phyloP scores from a whole-genome alignment of 202 grass and related monocot species.

The Digitaria exilis region DNA sequence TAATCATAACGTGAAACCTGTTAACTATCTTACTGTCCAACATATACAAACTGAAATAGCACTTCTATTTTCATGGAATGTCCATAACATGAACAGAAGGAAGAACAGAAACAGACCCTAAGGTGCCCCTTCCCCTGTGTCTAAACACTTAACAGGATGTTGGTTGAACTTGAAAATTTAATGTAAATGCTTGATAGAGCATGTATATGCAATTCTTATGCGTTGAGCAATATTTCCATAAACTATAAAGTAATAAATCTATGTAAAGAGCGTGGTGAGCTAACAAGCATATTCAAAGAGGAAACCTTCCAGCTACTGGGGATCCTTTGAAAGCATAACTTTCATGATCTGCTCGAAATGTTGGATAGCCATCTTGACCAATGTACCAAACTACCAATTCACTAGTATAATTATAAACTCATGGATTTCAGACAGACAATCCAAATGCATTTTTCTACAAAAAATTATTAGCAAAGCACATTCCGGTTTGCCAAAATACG shows the following conservation, averaged over 20 bases:
- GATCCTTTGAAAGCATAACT: constrained; percentile 87
- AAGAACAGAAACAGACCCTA: constrained; percentile 29
- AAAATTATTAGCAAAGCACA: background rate
- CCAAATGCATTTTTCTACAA: background rate
- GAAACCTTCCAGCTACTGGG: constrained; percentile 83
- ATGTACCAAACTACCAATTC: background rate
- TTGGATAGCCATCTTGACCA: background rate
- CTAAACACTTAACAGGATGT: background rate
- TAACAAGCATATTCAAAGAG: constrained; percentile 47
- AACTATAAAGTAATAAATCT: background rate
- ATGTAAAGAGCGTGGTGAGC: background rate
- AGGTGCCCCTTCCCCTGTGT: background rate
- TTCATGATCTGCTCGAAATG: constrained; percentile 84
- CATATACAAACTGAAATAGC: background rate
- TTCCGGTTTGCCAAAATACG: background rate
- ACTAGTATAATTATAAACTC: background rate
- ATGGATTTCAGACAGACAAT: background rate
- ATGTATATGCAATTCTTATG: constrained; percentile 5
- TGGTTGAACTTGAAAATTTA: background rate
- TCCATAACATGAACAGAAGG: background rate
- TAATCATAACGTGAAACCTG: background rate
- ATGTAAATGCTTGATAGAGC: background rate
- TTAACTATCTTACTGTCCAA: background rate
- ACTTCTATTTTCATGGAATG: background rate
- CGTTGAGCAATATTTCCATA: background rate